Evolutionary conservation across 2,329 filamentous ascomycete genomes (phyloP), one percentile per base, ranked within the genome.

Genomic region (Colletotrichum gigasporum): DNA sequence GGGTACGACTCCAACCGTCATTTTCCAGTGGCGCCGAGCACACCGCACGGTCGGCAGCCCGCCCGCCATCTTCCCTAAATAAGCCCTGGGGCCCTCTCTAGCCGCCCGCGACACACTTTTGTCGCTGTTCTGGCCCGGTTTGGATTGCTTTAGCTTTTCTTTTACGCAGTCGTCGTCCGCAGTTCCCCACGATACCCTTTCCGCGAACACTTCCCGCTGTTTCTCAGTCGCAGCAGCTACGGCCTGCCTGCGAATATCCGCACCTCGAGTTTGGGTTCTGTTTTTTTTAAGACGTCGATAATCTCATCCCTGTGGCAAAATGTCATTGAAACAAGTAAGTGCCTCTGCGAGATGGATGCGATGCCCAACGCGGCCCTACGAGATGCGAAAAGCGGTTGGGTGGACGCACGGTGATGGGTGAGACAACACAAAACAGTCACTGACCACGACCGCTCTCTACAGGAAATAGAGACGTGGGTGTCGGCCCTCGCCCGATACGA

Each of bases 401-500:
- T 20, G 22, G 20, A 28, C 3, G 20, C 30, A 16, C 20, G 24
- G n/a, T 24, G 16, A 48, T 11, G 8, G n/a, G n/a, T 6, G 4
- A 3, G n/a, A n/a, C 6, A 26, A 5, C n/a, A 44, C n/a, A 32
- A 16, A 11, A 32, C 14, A 3, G 11, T 18, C 7, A 26, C 42
- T 65, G 45, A 69, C 59, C 20, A 44, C 26, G 22, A 14, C 37
- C 24, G 18, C 18, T 7, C 8, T 16, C 14, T 14, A 65, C 68
- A 97, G 94, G 96, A 99, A 91, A 99, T 99, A 79, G 95, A 98
- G 82, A 97, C 93, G 51, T 99, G 96, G 96, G 96, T 98, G 70
- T 85, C 90, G 76, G 96, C 96, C 79, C 88, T 99, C 58, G 89
- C 84, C 71, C 90, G 91, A 75, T 99, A 99, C 82, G 96, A 99